phyloP scores from a whole-genome alignment of 495 filamentous ascomycete genomes.

The Neurospora sp. region DNA sequence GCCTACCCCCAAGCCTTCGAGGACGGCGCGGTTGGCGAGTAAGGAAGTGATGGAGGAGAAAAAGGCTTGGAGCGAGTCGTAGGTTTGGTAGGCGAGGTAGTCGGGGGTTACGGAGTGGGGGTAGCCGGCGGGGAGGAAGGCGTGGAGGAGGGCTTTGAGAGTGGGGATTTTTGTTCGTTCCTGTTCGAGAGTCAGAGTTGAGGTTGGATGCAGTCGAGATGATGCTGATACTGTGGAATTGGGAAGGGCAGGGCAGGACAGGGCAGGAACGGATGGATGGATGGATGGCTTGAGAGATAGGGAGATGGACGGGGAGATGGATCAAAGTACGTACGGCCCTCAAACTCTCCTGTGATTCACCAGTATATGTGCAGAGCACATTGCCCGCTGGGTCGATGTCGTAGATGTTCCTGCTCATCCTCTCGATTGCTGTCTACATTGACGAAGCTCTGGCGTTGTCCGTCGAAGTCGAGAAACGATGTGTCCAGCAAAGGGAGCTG shows the following conservation, averaged over 20 bases:
- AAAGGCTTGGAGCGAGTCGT: constrained; percentile 91
- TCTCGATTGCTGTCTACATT: constrained; percentile 5
- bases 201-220: too few species aligned
- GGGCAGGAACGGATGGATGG: background rate
- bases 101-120: constrained; percentile 84
- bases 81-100: constrained; percentile 64
- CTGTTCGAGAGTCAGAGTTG: too few species aligned
- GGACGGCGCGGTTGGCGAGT: constrained; percentile 76
- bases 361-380: constrained; percentile 24
- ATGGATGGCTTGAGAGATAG: too few species aligned
- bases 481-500: background rate
- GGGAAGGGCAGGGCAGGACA: background rate
- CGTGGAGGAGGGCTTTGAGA: constrained; percentile 50
- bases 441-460: background rate
- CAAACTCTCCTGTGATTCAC: constrained; percentile 14
- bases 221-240: constrained; percentile 6
- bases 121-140: constrained; percentile 91
- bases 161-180: too few species aligned
- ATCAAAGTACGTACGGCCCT: constrained; percentile 8
- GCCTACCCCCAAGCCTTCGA: constrained; percentile 89
- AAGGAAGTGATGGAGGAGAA: constrained; percentile 86
- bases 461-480: background rate
- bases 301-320: too few species aligned
- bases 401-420: constrained; percentile 22
- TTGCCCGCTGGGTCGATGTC: constrained; percentile 32